Evolutionary conservation across 768 basidiomycete species (phyloP).

Genomic region (Aureoboletus auriporus): DNA sequence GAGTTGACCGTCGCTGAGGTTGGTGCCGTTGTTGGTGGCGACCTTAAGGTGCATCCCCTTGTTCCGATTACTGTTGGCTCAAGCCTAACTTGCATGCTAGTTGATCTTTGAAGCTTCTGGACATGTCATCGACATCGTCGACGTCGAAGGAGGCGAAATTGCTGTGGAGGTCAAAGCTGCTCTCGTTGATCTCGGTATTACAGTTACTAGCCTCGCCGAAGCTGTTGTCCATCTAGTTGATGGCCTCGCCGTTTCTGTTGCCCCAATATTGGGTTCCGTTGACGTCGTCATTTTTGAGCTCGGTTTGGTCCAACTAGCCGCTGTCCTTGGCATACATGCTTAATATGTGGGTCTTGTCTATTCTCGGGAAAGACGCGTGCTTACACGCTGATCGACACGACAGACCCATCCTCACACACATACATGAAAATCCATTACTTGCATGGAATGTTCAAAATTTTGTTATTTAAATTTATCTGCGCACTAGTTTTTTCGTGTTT

Average conservation of each 20-base stretch:
- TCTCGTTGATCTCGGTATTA: constrained; percentile 12
- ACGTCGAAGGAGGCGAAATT: not conserved
- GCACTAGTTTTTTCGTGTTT: too few relatives aligned
- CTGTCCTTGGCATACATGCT: constrained; percentile 21
- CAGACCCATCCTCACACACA: not conserved
- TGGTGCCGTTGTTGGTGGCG: constrained; percentile 19
- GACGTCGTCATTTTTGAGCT: constrained; percentile 21
- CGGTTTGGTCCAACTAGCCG: constrained; percentile 16
- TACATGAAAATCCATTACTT: not conserved
- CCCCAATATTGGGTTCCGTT: constrained; percentile 17
- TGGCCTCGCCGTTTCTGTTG: constrained; percentile 21
- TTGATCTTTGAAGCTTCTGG: constrained; percentile 25
- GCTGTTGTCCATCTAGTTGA: constrained; percentile 13
- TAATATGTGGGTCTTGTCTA: constrained; percentile 1
- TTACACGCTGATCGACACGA: not conserved
- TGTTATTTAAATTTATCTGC: not conserved
- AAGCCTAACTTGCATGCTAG: constrained; percentile 8
- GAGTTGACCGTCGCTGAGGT: constrained; percentile 25
- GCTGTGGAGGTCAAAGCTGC: not conserved
- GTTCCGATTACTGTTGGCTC: not conserved
- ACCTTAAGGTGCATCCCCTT: constrained; percentile 18
- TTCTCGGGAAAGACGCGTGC: not conserved
- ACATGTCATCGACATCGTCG: constrained; percentile 17
- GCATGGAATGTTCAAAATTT: not conserved
- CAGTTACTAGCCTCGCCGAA: constrained; percentile 19